phyloP scores from a whole-genome alignment of 305 asterid species.

The Solanum hybrid region DNA sequence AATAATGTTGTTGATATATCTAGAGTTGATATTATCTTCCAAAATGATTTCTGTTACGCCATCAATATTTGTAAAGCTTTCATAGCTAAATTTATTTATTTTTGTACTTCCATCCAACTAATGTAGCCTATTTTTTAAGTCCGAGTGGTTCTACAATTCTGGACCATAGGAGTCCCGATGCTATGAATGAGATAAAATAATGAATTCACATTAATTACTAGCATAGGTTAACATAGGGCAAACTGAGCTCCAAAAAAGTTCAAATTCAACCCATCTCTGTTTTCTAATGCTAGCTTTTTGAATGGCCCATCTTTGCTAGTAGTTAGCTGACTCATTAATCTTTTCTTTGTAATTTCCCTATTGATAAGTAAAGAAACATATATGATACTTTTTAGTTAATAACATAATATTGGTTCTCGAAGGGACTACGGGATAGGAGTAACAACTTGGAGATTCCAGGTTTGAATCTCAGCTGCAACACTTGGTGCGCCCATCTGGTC shows the following conservation, averaged over 20 bases:
- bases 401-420: not conserved
- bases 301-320: not conserved
- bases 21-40: not conserved
- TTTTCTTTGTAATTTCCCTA: not conserved
- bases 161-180: not conserved
- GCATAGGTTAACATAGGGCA: not conserved
- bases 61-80: not conserved
- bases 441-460: not conserved
- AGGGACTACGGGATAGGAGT: not conserved
- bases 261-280: not conserved
- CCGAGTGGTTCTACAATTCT: not conserved
- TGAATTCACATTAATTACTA: not conserved
- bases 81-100: not conserved
- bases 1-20: no score
- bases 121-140: not conserved
- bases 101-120: not conserved
- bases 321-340: not conserved
- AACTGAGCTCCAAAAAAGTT: not conserved
- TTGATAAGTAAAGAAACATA: not conserved
- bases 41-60: not conserved
- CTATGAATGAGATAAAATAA: not conserved
- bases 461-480: not conserved
- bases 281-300: not conserved
- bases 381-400: not conserved
- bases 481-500: not conserved